A percentile compares a stretch with the other conserved stretches of the same genome.
These are phyloP conservation scores for Mucor irregularis DNA, from an alignment of 371 early-diverging fungal species.

Conservation along the genomic window DNA sequence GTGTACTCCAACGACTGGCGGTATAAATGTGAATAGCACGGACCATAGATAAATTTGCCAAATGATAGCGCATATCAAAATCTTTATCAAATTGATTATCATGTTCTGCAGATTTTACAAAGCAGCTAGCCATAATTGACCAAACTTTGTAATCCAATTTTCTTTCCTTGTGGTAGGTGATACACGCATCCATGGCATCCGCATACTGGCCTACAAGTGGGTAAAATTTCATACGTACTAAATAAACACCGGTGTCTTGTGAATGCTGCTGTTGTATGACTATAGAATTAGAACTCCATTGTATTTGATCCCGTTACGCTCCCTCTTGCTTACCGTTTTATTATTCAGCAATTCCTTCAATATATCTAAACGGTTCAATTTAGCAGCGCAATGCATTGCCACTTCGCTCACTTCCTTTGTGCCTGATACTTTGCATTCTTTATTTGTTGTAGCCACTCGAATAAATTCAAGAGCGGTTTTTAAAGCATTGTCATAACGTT, in stretches of 20 bases:
- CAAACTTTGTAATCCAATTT: conserved; percentile 42
- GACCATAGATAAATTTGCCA: conserved; percentile 37
- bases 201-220: conserved; percentile 30
- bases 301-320: no score
- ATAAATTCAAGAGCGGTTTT: conserved; percentile 32
- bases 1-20: conserved; percentile 31
- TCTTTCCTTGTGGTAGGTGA: conserved; percentile 35
- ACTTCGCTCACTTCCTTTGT: conserved; percentile 45
- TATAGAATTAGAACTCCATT: background rate
- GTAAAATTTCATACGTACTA: conserved; percentile 35
- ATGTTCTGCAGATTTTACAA: conserved; percentile 12
- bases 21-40: conserved; percentile 42
- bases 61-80: conserved; percentile 27
- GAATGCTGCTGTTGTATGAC: conserved; percentile 21
- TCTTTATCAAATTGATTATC: background rate
- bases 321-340: conserved; percentile 29
- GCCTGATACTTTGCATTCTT: conserved; percentile 33
- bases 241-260: conserved; percentile 33
- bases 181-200: conserved; percentile 33
- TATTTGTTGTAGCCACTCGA: conserved; percentile 25
- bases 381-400: conserved; percentile 41
- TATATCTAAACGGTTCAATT: conserved; percentile 25
- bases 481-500: conserved; percentile 39
- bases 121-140: conserved; percentile 26
- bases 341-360: conserved; percentile 30